Conservation (phyloP, 371 early-diverging fungal genomes). For the Mucor racemosus region DNA sequence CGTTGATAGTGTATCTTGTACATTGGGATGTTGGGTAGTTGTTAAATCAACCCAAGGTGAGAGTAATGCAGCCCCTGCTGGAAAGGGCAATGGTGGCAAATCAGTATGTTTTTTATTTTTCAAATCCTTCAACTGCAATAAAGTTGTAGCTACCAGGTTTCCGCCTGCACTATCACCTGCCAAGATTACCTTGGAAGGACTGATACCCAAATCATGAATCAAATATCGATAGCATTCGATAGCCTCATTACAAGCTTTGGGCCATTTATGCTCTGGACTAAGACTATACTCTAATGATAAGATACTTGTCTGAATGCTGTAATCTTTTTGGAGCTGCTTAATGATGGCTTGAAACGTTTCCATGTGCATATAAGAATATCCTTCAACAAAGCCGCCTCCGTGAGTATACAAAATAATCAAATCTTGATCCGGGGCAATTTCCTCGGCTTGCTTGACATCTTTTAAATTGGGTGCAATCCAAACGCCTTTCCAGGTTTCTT, state of each 20-base stretch:
- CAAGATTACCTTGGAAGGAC: constrained; percentile 23
- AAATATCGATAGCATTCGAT: constrained; percentile 35
- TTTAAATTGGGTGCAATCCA: constrained; percentile 29
- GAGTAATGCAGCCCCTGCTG: constrained; percentile 28
- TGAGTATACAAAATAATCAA: constrained; percentile 32
- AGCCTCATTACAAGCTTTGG: constrained; percentile 27
- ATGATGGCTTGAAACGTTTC: constrained; percentile 22
- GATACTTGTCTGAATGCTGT: constrained; percentile 22
- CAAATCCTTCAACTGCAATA: constrained; percentile 19
- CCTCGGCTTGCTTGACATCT: constrained; percentile 14
- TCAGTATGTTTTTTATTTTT: constrained; percentile 8
- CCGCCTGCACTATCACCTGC: constrained; percentile 40
- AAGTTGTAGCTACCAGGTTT: constrained; percentile 23
- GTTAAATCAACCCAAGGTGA: constrained; percentile 29
- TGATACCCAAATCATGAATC: constrained; percentile 19
- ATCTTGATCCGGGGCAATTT: constrained; percentile 18
- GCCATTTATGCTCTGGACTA: constrained; percentile 32
- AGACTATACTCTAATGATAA: constrained; percentile 35
- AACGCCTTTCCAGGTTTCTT: constrained; percentile 28
- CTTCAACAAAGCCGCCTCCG: constrained; percentile 37
- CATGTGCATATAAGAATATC: constrained; percentile 34
- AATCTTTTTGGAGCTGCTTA: constrained; percentile 15
- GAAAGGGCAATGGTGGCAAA: constrained; percentile 24
- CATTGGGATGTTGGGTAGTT: not conserved
- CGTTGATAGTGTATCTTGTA: not conserved